These are phyloP conservation scores for Geotrichum cucujoidarum DNA, from an alignment of 1,139 yeast species.

Conservation along the genomic window DNA sequence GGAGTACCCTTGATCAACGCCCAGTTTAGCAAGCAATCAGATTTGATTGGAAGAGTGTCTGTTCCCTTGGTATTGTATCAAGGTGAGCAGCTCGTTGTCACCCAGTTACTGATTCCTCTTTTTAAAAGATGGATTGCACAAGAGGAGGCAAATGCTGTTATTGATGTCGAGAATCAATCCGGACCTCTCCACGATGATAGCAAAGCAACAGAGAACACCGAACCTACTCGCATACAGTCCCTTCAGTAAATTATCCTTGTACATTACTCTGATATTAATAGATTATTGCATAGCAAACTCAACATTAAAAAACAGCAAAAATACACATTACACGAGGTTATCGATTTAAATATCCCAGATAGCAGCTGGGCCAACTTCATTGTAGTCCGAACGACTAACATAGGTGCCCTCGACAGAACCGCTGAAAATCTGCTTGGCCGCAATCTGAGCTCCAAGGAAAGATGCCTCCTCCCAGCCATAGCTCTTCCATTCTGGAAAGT, in stretches of 20 bases:
- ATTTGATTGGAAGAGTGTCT: constrained; percentile 61
- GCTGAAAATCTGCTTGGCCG: constrained; percentile 76
- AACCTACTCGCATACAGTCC: no score
- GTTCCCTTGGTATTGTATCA: constrained; percentile 82
- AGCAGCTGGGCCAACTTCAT: constrained; percentile 69
- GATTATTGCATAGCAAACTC: no score
- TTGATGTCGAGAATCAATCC: no score
- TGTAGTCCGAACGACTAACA: constrained; percentile 66
- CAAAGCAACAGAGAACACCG: no score
- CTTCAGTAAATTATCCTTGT: background rate
- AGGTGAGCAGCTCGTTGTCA: constrained; percentile 78
- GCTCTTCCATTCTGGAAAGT: constrained; percentile 93
- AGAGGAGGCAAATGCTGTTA: constrained; percentile 7
- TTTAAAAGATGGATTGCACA: constrained; percentile 58
- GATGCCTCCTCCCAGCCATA: constrained; percentile 71
- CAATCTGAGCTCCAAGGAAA: constrained; percentile 83
- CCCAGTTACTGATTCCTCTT: constrained; percentile 60
- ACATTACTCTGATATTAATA: no score
- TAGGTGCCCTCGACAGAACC: constrained; percentile 56
- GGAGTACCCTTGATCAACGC: constrained; percentile 79
- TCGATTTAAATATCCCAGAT: constrained; percentile 45
- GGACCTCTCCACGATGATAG: no score
- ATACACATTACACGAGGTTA: background rate
- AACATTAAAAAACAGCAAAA: background rate
- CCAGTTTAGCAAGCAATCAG: constrained; percentile 64